Evolutionary conservation across 2,329 filamentous ascomycete species (phyloP).

Genomic region (Waltergamsia citrina): DNA sequence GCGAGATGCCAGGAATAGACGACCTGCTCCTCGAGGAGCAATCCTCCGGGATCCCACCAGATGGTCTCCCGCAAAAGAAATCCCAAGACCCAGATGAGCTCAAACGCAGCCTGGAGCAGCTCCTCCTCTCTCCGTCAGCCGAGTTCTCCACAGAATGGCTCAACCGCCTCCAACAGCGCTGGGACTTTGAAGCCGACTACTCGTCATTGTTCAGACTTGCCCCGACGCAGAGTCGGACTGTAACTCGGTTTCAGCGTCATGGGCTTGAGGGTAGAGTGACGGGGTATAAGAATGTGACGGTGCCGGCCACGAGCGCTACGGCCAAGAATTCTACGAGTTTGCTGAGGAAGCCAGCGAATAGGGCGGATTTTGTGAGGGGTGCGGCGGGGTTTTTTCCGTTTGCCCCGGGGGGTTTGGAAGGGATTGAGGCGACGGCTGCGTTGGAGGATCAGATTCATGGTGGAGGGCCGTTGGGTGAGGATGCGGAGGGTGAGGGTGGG

Average conservation of each 20-base stretch:
- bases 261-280: conserved; percentile 88
- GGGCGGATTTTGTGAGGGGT: conserved; percentile 86
- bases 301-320: conserved; percentile 79
- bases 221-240: conserved; percentile 87
- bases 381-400: conserved; percentile 93
- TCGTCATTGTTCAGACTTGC: conserved; percentile 79
- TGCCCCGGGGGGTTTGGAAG: conserved; percentile 80
- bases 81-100: conserved; percentile 47
- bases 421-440: conserved; percentile 75
- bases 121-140: conserved; percentile 70
- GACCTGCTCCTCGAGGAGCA: conserved; percentile 19
- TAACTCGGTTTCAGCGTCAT: conserved; percentile 84
- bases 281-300: conserved; percentile 87
- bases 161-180: conserved; percentile 78
- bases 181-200: conserved; percentile 75
- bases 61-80: conserved; percentile 4
- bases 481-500: conserved; percentile 5
- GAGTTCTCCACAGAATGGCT: conserved; percentile 81
- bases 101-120: conserved; percentile 61
- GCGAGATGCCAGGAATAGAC: conserved; percentile 23
- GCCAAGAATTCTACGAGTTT: conserved; percentile 94
- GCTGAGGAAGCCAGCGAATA: conserved; percentile 72
- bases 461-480: conserved; percentile 33
- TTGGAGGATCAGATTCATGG: conserved; percentile 66
- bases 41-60: conserved; percentile 8